Base-by-base conservation (phyloP, 345 rosid genomes). In the Iberis pinnata region DNA sequence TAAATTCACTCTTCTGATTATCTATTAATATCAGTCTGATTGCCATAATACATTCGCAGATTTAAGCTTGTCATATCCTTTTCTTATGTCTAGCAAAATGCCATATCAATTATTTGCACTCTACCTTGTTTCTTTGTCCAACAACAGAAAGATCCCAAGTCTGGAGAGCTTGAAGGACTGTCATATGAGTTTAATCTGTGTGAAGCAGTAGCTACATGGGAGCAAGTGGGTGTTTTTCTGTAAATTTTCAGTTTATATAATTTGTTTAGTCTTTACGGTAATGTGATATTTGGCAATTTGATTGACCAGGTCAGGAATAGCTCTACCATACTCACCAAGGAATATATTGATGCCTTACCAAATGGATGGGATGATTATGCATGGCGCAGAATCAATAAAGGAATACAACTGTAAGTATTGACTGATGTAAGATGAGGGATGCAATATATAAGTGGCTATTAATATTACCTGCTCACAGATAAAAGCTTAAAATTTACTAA, bases 281-380 rank as follows among this genome's bases (percentile, higher is more conserved):
- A 69, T 75, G 70, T 46, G 43, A 70, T 78, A 70, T 73, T 50
- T 47, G 64, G 70, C 61, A 70, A 73, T 73, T 72, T 78, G 60
- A 57, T 75, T 83, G 62, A 43, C 67, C 81, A 88, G 94, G 94
- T 86, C 68, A 74, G 89, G 67, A 86, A 86, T 74, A 93, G 89
- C 61, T 80, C 94, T 40, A 93, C 94, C 0, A 76, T 88, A 70
- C 90, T 93, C 54, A 86, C 95, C n/a, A 78, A 67, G 82, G 95
- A 93, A 55, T 93, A 74, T 73, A 83, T 88, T 64, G 92, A 83
- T 73, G 81, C 94, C 72, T 73, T 88, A 43, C 94, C 92, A 27
- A 81, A 82, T 72, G 99, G 92, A 49, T 93, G 97, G 99, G 84
- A 88, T 72, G 97, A 88, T 35, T 88, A 86, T 57, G 97, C 97